Percentiles rank a stretch among this genome's conserved stretches.
Evolutionary conservation across 1,284 basidiomycete species (phyloP).

Genomic region (Austropuccinia psidii): DNA sequence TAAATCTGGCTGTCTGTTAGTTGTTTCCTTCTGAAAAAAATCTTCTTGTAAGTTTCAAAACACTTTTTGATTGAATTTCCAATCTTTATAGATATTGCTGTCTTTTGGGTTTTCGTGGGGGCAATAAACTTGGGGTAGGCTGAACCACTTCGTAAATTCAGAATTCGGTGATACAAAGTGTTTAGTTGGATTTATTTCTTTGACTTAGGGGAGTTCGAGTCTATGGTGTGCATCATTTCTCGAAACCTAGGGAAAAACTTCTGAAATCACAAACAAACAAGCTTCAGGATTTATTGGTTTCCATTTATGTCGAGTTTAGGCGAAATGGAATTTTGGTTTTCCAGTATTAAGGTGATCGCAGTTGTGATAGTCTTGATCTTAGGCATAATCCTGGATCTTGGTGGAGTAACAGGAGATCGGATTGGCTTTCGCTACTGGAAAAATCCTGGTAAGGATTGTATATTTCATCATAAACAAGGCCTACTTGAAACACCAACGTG

Average conservation of each 20-base stretch:
- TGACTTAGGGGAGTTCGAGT: conserved; percentile 30
- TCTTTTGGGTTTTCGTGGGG: conserved; percentile 23
- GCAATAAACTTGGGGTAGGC: conserved; percentile 33
- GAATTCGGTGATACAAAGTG: neutral
- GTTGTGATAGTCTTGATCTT: conserved; percentile 57
- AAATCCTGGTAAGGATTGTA: conserved; percentile 60
- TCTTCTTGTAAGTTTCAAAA: no score
- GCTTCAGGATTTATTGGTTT: no score
- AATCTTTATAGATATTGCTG: conserved; percentile 17
- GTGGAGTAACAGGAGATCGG: conserved; percentile 49
- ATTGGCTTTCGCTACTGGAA: conserved; percentile 67
- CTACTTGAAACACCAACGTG: no score
- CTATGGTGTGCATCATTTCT: conserved; percentile 12
- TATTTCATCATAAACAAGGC: no score
- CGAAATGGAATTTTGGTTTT: conserved; percentile 57
- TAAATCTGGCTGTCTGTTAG: conserved; percentile 33
- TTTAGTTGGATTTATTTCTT: neutral
- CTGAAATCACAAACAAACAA: neutral
- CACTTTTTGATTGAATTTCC: neutral
- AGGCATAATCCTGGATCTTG: conserved; percentile 52
- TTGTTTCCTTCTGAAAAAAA: no score
- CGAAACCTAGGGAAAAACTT: neutral
- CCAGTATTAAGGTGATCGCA: conserved; percentile 55
- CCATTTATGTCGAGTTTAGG: conserved; percentile 44
- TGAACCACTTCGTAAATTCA: no score